A percentile compares a stretch with the other conserved stretches of the same genome.
phyloP scores from a whole-genome alignment of 805 yeast genomes.

The Candida incommunis region DNA sequence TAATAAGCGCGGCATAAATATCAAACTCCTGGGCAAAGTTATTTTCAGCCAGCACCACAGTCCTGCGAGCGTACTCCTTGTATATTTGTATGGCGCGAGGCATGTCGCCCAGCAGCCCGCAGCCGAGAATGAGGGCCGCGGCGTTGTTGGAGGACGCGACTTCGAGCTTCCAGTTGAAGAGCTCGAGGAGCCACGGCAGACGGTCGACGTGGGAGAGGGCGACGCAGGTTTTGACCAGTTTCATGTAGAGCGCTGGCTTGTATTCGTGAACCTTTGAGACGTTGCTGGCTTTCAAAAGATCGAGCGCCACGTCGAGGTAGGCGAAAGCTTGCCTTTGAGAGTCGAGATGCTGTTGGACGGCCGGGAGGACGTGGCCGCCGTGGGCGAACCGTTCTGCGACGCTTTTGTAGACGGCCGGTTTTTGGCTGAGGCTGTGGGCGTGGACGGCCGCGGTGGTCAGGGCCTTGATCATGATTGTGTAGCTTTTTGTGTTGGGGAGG shows the following conservation, averaged over 20 bases:
- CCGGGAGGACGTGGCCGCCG: constrained; percentile 4
- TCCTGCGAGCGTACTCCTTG: constrained; percentile 9
- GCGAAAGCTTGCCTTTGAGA: constrained; percentile 7
- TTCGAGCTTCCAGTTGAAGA: constrained; percentile 6
- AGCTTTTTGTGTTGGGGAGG: constrained; percentile 16
- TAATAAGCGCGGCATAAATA: constrained; percentile 16
- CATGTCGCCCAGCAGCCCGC: constrained; percentile 11
- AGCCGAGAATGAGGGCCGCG: constrained; percentile 11
- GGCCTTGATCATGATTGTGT: constrained; percentile 13
- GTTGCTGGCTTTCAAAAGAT: constrained; percentile 18
- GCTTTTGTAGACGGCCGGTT: constrained; percentile 4
- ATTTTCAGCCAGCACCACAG: constrained; percentile 2
- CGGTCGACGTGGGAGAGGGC: constrained; percentile 4
- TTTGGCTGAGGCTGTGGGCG: constrained; percentile 2
- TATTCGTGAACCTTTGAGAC: constrained; percentile 11
- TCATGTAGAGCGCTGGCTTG: constrained; percentile 8
- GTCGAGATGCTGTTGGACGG: constrained; percentile 5
- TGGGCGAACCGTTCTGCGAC: constrained; percentile 2
- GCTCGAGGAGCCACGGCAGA: constrained; percentile 1
- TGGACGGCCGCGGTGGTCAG: constrained; percentile 13
- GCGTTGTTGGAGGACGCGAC: constrained; percentile 5
- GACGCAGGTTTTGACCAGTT: constrained; percentile 11
- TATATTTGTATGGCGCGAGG: constrained; percentile 11
- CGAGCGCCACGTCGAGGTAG: constrained; percentile 16
- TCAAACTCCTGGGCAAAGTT: constrained; percentile 3